A percentile compares a stretch with the other conserved stretches of the same genome.
Evolutionary conservation across 1,284 basidiomycete genomes (phyloP).

Genomic region (Clitocybe nebularis): DNA sequence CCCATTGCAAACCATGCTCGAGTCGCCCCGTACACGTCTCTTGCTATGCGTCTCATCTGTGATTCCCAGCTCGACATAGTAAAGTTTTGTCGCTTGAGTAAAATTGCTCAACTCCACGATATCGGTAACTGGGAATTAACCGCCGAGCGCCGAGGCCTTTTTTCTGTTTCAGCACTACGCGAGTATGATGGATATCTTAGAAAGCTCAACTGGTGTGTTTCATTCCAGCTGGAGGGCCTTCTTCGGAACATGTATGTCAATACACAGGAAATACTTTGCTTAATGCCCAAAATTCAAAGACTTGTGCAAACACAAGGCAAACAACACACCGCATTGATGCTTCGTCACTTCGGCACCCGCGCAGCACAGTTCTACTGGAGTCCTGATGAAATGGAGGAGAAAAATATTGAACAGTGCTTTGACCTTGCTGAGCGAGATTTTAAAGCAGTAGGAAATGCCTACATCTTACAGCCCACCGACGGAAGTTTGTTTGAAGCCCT

Average conservation of each 20-base stretch:
- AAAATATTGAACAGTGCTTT: constrained; percentile 35
- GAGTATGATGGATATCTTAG: constrained; percentile 33
- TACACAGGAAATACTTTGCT: constrained; percentile 39
- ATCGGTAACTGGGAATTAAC: constrained; percentile 32
- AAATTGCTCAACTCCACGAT: constrained; percentile 33
- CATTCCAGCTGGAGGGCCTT: constrained; percentile 54
- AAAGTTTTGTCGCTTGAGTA: constrained; percentile 36
- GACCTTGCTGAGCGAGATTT: constrained; percentile 27
- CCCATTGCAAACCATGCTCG: constrained; percentile 31
- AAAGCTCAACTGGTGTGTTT: constrained; percentile 43
- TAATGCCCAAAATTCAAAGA: constrained; percentile 33
- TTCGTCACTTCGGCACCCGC: constrained; percentile 40
- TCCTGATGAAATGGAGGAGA: constrained; percentile 20
- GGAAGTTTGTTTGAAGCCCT: constrained; percentile 49
- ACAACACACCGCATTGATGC: constrained; percentile 32
- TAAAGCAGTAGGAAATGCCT: constrained; percentile 17
- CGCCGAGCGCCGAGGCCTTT: constrained; percentile 38
- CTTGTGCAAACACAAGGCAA: constrained; percentile 28
- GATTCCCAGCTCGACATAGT: constrained; percentile 26
- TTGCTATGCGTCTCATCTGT: constrained; percentile 46
- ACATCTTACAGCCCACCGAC: constrained; percentile 25
- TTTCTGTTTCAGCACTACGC: constrained; percentile 32
- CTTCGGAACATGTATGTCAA: constrained; percentile 39
- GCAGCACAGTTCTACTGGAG: constrained; percentile 28
- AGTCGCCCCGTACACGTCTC: constrained; percentile 44